Evolutionary conservation across 768 basidiomycete species (phyloP).

Genomic region (Sutorius australiensis): DNA sequence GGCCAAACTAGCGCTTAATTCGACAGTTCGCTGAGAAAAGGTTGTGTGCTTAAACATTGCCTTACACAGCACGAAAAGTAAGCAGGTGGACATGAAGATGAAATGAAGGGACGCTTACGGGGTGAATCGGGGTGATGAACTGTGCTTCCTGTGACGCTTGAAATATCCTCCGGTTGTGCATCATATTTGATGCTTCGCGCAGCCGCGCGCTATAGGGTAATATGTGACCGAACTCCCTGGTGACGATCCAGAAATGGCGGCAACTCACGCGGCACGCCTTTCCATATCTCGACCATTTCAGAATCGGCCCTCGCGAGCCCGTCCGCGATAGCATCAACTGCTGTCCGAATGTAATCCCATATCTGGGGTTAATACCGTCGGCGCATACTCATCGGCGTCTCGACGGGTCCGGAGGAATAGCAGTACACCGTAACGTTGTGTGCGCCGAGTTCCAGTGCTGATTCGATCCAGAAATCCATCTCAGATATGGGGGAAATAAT

Average conservation of each 20-base stretch:
- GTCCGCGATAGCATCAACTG: background rate
- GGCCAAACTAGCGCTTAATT: too few species aligned
- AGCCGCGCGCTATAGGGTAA: background rate
- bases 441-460: slow-evolving; percentile 26
- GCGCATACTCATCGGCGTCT: slow-evolving; percentile 27
- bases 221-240: background rate
- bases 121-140: slow-evolving; percentile 36
- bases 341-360: background rate
- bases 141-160: background rate
- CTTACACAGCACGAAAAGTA: background rate
- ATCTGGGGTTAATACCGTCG: background rate
- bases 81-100: background rate
- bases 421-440: slow-evolving; percentile 37
- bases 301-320: background rate
- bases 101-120: slow-evolving; percentile 16
- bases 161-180: background rate
- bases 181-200: slow-evolving; percentile 13
- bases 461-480: background rate
- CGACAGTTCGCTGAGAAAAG: background rate
- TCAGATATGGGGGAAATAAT: background rate
- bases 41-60: slow-evolving; percentile 12
- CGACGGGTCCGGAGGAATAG: slow-evolving; percentile 35
- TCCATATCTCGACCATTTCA: background rate
- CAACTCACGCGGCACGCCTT: background rate
- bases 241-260: too few species aligned